These are phyloP conservation scores for Sugiyamaella japonica DNA, from an alignment of 1,139 yeast species.

Conservation along the genomic window DNA sequence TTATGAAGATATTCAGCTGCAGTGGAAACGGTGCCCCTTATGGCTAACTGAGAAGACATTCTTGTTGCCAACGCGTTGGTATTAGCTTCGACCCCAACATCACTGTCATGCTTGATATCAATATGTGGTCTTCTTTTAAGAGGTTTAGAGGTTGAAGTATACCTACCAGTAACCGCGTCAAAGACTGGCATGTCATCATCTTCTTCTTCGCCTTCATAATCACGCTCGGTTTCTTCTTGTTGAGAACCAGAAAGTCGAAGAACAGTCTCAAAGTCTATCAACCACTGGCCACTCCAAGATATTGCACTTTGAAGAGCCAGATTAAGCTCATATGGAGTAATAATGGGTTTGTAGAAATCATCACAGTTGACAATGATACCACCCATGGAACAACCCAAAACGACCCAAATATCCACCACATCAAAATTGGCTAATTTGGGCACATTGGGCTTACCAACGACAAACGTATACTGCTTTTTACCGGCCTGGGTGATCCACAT, in stretches of 20 bases:
- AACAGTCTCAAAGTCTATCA: slow-evolving; percentile 67
- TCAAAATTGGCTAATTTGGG: slow-evolving; percentile 96
- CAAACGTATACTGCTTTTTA: slow-evolving; percentile 89
- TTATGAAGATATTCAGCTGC: slow-evolving; percentile 76
- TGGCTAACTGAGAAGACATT: slow-evolving; percentile 60
- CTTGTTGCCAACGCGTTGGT: slow-evolving; percentile 53
- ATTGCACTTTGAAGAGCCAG: slow-evolving; percentile 74
- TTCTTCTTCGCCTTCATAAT: slow-evolving; percentile 34
- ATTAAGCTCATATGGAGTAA: slow-evolving; percentile 88
- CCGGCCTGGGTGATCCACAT: slow-evolving; percentile 68
- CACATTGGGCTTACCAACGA: slow-evolving; percentile 98
- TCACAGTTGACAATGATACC: slow-evolving; percentile 80
- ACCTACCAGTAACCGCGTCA: slow-evolving; percentile 83
- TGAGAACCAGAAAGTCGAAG: slow-evolving; percentile 36
- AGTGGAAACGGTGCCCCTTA: slow-evolving; percentile 81
- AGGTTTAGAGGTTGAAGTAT: slow-evolving; percentile 69
- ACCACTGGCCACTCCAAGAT: slow-evolving; percentile 93
- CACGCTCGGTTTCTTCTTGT: slow-evolving; percentile 32
- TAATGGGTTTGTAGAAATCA: slow-evolving; percentile 85
- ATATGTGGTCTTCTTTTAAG: slow-evolving; percentile 64
- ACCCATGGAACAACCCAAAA: slow-evolving; percentile 91
- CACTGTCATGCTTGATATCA: slow-evolving; percentile 48
- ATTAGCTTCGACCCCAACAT: slow-evolving; percentile 24
- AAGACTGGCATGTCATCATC: slow-evolving; percentile 76
- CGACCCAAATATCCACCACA: slow-evolving; percentile 87